Percentiles rank a stretch among this genome's conserved stretches.
Evolutionary conservation across 2,329 filamentous ascomycete genomes (phyloP).

Genomic region (Diatrype stigma): DNA sequence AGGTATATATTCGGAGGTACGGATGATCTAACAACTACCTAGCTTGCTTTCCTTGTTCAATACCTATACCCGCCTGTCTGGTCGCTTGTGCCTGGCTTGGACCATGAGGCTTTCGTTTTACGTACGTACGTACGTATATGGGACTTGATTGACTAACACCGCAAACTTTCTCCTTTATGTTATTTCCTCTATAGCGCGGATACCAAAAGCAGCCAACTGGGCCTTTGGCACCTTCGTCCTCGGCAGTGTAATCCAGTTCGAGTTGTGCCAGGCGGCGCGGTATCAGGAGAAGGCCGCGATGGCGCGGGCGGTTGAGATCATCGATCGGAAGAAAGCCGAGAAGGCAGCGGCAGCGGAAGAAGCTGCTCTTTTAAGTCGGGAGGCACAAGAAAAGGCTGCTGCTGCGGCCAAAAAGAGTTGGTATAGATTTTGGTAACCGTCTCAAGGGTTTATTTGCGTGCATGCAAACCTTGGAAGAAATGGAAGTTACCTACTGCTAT

Average conservation of each 20-base stretch:
- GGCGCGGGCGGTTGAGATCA: constrained; percentile 78
- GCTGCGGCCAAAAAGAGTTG: constrained; percentile 36
- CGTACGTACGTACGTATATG: constrained; percentile 3
- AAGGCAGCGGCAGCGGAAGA: constrained; percentile 40
- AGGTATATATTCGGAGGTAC: constrained; percentile 73
- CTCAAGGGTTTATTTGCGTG: not conserved
- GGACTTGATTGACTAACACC: no score
- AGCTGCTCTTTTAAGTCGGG: constrained; percentile 37
- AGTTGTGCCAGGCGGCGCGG: constrained; percentile 76
- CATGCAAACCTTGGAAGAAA: not conserved
- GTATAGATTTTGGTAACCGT: constrained; percentile 53
- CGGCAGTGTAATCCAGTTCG: constrained; percentile 68
- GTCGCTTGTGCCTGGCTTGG: not conserved
- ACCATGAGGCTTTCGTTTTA: not conserved
- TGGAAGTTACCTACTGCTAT: not conserved
- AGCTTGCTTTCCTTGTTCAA: no score
- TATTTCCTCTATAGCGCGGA: constrained; percentile 38
- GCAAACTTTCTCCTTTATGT: not conserved
- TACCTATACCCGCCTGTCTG: not conserved
- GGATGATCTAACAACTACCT: constrained; percentile 16
- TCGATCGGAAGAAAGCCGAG: constrained; percentile 68
- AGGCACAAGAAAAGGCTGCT: constrained; percentile 36
- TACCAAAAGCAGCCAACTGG: constrained; percentile 75
- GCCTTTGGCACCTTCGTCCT: constrained; percentile 74
- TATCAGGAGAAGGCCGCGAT: constrained; percentile 76